These are phyloP conservation scores for Chamaenerion angustifolium DNA, from an alignment of 345 rosid species.

Conservation along the genomic window DNA sequence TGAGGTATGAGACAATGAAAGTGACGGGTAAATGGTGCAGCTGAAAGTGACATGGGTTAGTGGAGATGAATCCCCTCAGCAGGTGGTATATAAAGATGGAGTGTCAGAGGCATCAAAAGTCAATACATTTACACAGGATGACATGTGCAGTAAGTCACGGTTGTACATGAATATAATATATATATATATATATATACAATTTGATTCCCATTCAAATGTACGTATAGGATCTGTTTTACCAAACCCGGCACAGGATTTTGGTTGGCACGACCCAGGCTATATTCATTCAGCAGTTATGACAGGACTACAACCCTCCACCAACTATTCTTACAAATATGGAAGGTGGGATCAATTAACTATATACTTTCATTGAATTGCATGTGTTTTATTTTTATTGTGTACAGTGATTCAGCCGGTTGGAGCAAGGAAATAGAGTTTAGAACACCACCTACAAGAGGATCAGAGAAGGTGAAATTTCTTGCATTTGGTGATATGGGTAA, in stretches of 20 bases:
- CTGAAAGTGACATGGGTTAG: slow-evolving; percentile 65
- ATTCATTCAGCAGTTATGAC: slow-evolving; percentile 51
- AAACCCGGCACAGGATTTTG: slow-evolving; percentile 68
- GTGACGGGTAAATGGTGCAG: too few species aligned
- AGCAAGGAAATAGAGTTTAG: slow-evolving; percentile 31
- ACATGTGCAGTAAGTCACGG: slow-evolving; percentile 45
- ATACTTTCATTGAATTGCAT: too few species aligned
- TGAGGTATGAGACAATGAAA: too few species aligned
- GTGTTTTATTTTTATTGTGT: too few species aligned
- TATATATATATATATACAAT: too few species aligned
- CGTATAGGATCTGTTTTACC: slow-evolving; percentile 15
- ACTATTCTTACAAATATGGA: slow-evolving; percentile 45
- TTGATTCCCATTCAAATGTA: too few species aligned
- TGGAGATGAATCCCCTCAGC: slow-evolving; percentile 37
- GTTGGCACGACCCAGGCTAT: slow-evolving; percentile 75
- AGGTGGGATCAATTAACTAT: slow-evolving; percentile 36
- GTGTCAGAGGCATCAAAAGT: slow-evolving; percentile 24
- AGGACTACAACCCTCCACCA: slow-evolving; percentile 36
- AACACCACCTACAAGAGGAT: slow-evolving; percentile 51
- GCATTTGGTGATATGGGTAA: slow-evolving; percentile 71
- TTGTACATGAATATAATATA: too few species aligned
- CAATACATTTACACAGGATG: slow-evolving; percentile 33
- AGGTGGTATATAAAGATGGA: slow-evolving; percentile 37
- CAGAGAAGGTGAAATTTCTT: slow-evolving; percentile 35
- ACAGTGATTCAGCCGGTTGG: slow-evolving; percentile 54